These are phyloP conservation scores for Chrysanthemum lavandulifolium DNA, from an alignment of 129 eudicot genomes.

Conservation along the genomic window DNA sequence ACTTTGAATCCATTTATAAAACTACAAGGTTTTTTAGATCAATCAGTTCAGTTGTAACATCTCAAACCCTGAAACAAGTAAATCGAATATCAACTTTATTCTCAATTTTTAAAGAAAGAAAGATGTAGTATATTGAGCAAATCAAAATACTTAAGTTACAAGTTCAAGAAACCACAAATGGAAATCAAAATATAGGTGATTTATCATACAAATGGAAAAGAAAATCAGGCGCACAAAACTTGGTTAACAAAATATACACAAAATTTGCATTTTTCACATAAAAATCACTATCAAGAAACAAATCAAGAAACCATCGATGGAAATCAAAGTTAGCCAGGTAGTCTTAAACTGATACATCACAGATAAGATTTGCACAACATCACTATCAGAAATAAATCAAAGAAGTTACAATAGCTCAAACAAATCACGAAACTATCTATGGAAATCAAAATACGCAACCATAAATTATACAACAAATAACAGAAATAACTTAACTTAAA, in stretches of 20 bases:
- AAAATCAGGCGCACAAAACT: too few relatives aligned
- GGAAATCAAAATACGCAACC: neutral
- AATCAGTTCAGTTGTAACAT: slow-evolving; percentile 25
- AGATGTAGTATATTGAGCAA: neutral
- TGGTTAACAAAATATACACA: neutral
- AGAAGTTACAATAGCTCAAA: slow-evolving; percentile 11
- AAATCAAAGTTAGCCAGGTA: neutral
- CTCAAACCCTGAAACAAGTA: slow-evolving; percentile 32
- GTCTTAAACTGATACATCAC: neutral
- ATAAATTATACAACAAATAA: neutral
- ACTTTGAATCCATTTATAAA: slow-evolving; percentile 59
- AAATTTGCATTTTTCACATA: neutral
- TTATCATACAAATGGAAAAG: too few relatives aligned
- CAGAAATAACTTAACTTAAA: neutral
- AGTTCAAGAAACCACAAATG: neutral
- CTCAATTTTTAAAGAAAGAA: neutral
- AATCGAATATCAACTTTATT: neutral
- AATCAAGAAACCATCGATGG: neutral
- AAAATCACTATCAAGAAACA: slow-evolving; percentile 10
- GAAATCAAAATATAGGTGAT: neutral
- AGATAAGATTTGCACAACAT: neutral
- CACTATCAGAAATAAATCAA: slow-evolving; percentile 8
- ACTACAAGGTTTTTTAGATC: slow-evolving; percentile 9
- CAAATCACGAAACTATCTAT: neutral
- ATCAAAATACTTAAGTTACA: neutral